Conservation (phyloP, 192 early-diverging fungal species). For the Coemansia sp. region DNA sequence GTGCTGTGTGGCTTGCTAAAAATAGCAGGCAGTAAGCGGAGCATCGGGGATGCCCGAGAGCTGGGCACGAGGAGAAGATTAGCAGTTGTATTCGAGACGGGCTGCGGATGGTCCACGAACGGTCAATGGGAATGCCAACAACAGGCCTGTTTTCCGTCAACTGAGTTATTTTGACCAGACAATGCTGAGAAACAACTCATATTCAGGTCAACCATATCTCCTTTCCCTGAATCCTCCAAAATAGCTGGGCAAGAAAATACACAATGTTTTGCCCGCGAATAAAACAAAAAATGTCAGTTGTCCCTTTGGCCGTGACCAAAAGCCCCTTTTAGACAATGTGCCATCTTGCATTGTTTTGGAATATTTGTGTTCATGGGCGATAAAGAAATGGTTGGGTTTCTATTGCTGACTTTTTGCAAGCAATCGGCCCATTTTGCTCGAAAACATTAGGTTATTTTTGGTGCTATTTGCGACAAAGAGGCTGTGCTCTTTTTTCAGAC, state of each 20-base stretch:
- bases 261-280: neutral
- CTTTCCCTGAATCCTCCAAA: no score
- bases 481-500: neutral
- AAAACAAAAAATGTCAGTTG: neutral
- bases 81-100: neutral
- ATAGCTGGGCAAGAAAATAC: neutral
- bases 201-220: neutral
- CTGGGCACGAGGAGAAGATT: neutral
- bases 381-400: neutral
- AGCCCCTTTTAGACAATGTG: conserved; percentile 1
- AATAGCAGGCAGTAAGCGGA: conserved; percentile 3
- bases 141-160: neutral
- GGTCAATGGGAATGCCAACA: neutral
- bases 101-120: conserved; percentile 12
- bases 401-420: neutral
- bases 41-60: neutral
- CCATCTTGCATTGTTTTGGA: neutral
- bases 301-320: neutral
- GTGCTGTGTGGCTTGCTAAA: conserved; percentile 3
- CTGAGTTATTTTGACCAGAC: no score
- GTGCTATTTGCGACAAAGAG: conserved; percentile 2
- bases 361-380: neutral
- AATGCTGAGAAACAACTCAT: neutral
- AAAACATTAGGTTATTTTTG: no score
- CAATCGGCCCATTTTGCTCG: no score